phyloP scores from a whole-genome alignment of 2,329 filamentous ascomycete genomes.

The Phaeosphaeriaceae sp. region DNA sequence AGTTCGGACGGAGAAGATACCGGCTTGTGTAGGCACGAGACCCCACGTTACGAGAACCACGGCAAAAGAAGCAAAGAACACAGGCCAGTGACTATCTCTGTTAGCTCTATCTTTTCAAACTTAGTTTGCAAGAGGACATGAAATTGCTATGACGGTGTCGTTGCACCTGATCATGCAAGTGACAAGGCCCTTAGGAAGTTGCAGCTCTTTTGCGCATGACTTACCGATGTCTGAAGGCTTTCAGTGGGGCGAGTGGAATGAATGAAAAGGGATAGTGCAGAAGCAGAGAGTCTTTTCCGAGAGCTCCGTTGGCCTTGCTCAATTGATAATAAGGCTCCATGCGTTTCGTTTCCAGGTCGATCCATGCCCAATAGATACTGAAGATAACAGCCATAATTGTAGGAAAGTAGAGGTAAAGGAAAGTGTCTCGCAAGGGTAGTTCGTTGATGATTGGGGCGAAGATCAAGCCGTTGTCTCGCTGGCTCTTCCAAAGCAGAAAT shows the following conservation, averaged over 20 bases:
- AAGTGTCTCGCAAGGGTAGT: slow-evolving; percentile 52
- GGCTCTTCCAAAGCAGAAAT: slow-evolving; percentile 51
- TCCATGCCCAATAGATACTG: slow-evolving; percentile 65
- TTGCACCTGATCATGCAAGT: too few species aligned
- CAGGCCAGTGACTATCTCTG: slow-evolving; percentile 58
- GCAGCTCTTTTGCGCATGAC: slow-evolving; percentile 1
- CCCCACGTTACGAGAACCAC: slow-evolving; percentile 63
- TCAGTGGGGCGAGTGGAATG: slow-evolving; percentile 53
- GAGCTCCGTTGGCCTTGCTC: slow-evolving; percentile 55
- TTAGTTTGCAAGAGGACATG: too few species aligned
- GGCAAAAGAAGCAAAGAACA: slow-evolving; percentile 56
- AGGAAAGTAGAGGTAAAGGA: slow-evolving; percentile 58
- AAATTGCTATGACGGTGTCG: too few species aligned
- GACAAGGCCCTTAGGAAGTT: background rate
- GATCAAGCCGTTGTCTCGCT: slow-evolving; percentile 52
- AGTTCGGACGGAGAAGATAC: slow-evolving; percentile 55
- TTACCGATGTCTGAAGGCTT: slow-evolving; percentile 44
- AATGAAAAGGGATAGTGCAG: slow-evolving; percentile 63
- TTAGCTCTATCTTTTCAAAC: slow-evolving; percentile 5
- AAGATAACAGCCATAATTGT: slow-evolving; percentile 63
- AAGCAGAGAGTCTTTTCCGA: slow-evolving; percentile 56
- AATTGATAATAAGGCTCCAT: slow-evolving; percentile 68
- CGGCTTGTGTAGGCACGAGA: slow-evolving; percentile 62
- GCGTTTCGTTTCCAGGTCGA: slow-evolving; percentile 65
- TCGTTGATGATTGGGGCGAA: slow-evolving; percentile 45